Percentiles rank a stretch among this genome's conserved stretches.
Conservation (phyloP, 2,329 filamentous ascomycete species). For the Fusarium sterilihyphosum region DNA sequence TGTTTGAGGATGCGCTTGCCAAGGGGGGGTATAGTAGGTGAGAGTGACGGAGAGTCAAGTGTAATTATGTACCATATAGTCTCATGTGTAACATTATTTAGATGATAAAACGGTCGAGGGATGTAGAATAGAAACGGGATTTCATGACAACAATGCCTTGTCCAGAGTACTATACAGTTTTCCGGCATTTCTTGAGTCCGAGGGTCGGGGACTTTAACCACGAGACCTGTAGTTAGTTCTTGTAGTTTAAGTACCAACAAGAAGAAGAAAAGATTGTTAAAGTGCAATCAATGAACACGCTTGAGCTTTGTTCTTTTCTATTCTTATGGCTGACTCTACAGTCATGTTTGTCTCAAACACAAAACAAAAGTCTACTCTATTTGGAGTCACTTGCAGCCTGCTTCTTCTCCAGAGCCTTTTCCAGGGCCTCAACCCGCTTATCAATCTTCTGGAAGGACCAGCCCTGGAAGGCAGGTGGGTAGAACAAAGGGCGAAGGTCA, state of each 20-base stretch:
- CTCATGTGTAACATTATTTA: slow-evolving; percentile 29
- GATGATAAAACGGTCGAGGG: slow-evolving; percentile 8
- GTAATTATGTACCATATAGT: slow-evolving; percentile 28
- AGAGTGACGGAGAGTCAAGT: neutral
- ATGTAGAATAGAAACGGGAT: slow-evolving; percentile 16
- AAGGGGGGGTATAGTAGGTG: slow-evolving; percentile 47
- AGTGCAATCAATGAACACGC: neutral
- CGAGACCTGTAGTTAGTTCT: neutral
- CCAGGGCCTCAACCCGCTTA: slow-evolving; percentile 47
- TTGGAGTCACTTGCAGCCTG: neutral
- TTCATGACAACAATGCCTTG: neutral
- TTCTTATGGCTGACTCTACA: neutral
- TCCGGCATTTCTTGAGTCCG: neutral
- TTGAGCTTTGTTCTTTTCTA: neutral
- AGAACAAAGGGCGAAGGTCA: slow-evolving; percentile 41
- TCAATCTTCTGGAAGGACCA: slow-evolving; percentile 55
- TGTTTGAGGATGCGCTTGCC: slow-evolving; percentile 73
- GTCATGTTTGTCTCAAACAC: no score
- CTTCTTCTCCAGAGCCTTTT: slow-evolving; percentile 37
- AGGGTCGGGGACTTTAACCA: neutral
- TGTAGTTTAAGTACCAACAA: neutral
- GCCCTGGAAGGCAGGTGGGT: slow-evolving; percentile 48
- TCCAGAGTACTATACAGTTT: no score
- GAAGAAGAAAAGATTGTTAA: neutral
- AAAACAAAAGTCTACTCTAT: neutral